A percentile compares a stretch with the other conserved stretches of the same genome.
Conservation (phyloP, 2,329 filamentous ascomycete species). For the Ceratocystis harringtonii region DNA sequence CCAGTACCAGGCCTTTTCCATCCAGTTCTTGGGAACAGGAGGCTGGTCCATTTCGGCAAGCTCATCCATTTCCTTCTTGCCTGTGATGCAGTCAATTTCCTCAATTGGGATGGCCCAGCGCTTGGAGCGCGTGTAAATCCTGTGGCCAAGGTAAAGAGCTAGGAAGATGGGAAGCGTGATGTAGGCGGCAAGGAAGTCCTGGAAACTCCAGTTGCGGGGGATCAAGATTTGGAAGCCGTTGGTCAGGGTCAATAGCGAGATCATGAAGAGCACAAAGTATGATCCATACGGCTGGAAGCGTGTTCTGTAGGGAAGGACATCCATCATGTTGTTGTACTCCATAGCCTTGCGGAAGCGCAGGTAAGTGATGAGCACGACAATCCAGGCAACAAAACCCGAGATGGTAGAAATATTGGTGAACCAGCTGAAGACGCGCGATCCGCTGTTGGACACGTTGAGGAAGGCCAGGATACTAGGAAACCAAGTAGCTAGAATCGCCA, state of each 20-base stretch:
- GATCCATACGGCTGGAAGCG: slow-evolving; percentile 48
- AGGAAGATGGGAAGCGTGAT: slow-evolving; percentile 48
- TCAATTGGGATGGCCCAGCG: slow-evolving; percentile 27
- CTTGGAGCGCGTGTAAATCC: slow-evolving; percentile 33
- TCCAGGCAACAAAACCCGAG: slow-evolving; percentile 45
- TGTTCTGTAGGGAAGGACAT: slow-evolving; percentile 37
- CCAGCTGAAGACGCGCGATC: slow-evolving; percentile 52
- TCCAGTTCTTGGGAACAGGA: slow-evolving; percentile 35
- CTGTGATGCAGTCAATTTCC: slow-evolving; percentile 41
- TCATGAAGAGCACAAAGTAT: slow-evolving; percentile 41
- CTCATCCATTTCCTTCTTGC: slow-evolving; percentile 48
- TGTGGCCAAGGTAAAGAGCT: slow-evolving; percentile 46
- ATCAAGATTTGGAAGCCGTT: slow-evolving; percentile 67
- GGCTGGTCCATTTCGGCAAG: slow-evolving; percentile 34
- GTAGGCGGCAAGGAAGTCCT: slow-evolving; percentile 50
- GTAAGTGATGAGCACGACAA: slow-evolving; percentile 43
- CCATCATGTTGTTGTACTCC: slow-evolving; percentile 34
- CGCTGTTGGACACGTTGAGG: slow-evolving; percentile 50
- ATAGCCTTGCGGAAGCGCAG: slow-evolving; percentile 45
- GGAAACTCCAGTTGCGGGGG: slow-evolving; percentile 44
- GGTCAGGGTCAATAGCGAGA: slow-evolving; percentile 50
- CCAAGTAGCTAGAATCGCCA: slow-evolving; percentile 38
- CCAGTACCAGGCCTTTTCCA: slow-evolving; percentile 43
- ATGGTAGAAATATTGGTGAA: slow-evolving; percentile 56
- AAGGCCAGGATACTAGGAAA: slow-evolving; percentile 51